phyloP scores from a whole-genome alignment of 2,329 filamentous ascomycete species.

The Chaetomiaceae sp. region DNA sequence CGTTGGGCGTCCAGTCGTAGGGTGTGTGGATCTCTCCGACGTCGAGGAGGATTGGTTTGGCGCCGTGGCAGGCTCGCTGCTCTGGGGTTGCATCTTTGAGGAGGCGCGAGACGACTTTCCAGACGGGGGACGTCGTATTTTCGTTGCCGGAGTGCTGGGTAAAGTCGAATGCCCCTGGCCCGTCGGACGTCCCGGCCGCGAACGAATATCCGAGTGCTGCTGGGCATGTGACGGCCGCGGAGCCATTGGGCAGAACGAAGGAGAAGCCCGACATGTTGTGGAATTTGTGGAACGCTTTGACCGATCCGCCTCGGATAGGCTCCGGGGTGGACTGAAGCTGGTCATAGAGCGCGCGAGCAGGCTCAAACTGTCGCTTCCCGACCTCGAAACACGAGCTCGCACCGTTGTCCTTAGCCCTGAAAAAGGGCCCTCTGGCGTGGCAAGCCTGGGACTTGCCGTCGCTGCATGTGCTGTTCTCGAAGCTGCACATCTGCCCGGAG shows the following conservation, averaged over 20 bases:
- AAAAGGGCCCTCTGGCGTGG: slow-evolving; percentile 69
- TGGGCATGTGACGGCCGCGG: slow-evolving; percentile 68
- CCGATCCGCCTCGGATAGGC: slow-evolving; percentile 56
- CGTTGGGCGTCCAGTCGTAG: slow-evolving; percentile 85
- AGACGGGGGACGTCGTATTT: slow-evolving; percentile 62
- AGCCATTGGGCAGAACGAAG: slow-evolving; percentile 70
- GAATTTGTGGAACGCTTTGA: slow-evolving; percentile 82
- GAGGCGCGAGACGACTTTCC: slow-evolving; percentile 68
- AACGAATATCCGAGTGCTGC: slow-evolving; percentile 90
- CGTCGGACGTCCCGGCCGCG: slow-evolving; percentile 86
- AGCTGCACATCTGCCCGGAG: slow-evolving; percentile 63
- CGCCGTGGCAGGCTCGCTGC: slow-evolving; percentile 70
- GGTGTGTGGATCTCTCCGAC: slow-evolving; percentile 75
- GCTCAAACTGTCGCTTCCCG: slow-evolving; percentile 62
- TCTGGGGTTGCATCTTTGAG: slow-evolving; percentile 64
- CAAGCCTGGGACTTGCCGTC: slow-evolving; percentile 65
- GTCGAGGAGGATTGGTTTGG: slow-evolving; percentile 83
- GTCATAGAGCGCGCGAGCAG: slow-evolving; percentile 43
- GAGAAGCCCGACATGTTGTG: slow-evolving; percentile 72
- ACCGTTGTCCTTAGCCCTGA: slow-evolving; percentile 63
- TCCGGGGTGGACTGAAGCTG: slow-evolving; percentile 43
- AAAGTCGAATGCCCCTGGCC: slow-evolving; percentile 88
- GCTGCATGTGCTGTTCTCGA: slow-evolving; percentile 78
- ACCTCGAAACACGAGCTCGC: slow-evolving; percentile 72
- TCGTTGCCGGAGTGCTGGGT: slow-evolving; percentile 79